Percentiles rank a stretch among this genome's conserved stretches.
phyloP scores from a whole-genome alignment of 129 eudicot genomes.

The Lactuca saligna region DNA sequence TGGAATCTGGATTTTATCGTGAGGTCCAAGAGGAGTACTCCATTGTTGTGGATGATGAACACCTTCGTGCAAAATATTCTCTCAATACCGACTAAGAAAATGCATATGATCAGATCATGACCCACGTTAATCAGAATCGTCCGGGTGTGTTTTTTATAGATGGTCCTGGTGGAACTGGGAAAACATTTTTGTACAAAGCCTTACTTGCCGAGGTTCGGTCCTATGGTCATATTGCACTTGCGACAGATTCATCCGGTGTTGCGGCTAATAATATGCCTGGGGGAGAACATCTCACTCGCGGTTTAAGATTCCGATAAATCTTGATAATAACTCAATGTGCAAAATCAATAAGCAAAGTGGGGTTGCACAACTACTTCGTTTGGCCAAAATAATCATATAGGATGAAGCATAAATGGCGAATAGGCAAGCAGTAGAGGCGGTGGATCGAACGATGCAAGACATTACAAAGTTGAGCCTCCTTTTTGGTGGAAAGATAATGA shows the following conservation, averaged over 20 bases:
- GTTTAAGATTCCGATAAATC: neutral
- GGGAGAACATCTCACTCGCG: neutral
- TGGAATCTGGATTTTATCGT: too few species aligned
- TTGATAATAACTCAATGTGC: neutral
- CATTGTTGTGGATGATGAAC: too few species aligned
- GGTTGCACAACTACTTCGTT: neutral
- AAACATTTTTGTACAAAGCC: too few species aligned
- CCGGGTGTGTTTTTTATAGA: too few species aligned
- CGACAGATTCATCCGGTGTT: neutral
- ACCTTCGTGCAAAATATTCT: too few species aligned
- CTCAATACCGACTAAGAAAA: too few species aligned
- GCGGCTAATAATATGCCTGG: neutral
- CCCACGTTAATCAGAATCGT: too few species aligned
- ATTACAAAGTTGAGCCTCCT: neutral
- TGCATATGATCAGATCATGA: too few species aligned
- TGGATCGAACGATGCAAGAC: neutral
- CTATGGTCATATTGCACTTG: too few species aligned
- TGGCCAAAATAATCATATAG: neutral
- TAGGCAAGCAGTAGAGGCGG: neutral
- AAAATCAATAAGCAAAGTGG: slow-evolving; percentile 6
- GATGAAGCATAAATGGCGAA: neutral
- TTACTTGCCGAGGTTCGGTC: too few species aligned
- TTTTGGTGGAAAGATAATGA: slow-evolving; percentile 1
- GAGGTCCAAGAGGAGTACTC: too few species aligned
- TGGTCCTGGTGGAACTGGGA: too few species aligned